A percentile compares a stretch with the other conserved stretches of the same genome.
Conservation (phyloP, 2,329 filamentous ascomycete species). For the Byssothecium circinans region DNA sequence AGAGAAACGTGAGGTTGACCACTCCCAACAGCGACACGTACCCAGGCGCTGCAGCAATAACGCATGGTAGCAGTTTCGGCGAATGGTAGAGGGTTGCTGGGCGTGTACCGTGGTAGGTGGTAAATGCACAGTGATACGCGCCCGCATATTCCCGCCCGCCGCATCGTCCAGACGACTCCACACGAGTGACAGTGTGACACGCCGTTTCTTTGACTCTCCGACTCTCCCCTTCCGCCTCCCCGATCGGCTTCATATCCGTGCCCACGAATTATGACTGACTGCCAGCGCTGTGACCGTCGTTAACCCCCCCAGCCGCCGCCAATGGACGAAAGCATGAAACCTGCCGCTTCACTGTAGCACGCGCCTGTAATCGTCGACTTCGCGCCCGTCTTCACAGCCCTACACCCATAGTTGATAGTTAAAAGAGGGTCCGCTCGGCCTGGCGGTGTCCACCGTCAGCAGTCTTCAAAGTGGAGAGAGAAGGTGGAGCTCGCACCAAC, state of each 20-base stretch:
- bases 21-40: constrained; percentile 36
- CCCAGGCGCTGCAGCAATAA: constrained; percentile 26
- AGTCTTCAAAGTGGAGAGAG: constrained; percentile 15
- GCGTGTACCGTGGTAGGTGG: too few relatives aligned
- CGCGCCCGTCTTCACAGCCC: background rate
- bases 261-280: constrained; percentile 19
- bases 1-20: constrained; percentile 34
- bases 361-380: background rate
- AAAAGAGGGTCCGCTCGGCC: too few relatives aligned
- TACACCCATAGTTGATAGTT: too few relatives aligned
- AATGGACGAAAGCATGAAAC: constrained; percentile 12
- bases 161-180: too few relatives aligned
- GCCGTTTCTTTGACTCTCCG: constrained; percentile 21
- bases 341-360: constrained; percentile 30
- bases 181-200: constrained; percentile 39
- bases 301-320: constrained; percentile 23
- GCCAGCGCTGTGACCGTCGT: background rate
- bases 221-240: constrained; percentile 14
- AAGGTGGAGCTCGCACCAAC: constrained; percentile 5
- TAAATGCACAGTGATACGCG: constrained; percentile 34
- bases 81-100: too few relatives aligned
- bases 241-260: constrained; percentile 11
- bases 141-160: constrained; percentile 36
- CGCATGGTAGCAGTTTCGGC: too few relatives aligned
- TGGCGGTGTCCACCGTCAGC: background rate